phyloP scores from a whole-genome alignment of 345 rosid genomes.

The Schrenkiella parvula region DNA sequence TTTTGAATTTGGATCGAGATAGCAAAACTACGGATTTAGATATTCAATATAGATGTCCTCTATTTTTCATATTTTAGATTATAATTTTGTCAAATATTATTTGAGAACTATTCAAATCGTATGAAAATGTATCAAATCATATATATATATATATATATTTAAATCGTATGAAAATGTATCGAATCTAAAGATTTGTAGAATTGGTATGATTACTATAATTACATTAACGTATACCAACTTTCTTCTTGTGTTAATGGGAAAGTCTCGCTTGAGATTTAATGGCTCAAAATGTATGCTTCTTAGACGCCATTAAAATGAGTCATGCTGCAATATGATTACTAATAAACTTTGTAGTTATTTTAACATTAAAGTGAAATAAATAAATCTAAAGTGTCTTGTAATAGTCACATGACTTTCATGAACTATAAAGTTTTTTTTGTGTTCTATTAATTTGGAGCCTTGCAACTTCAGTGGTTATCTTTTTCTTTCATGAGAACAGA shows the following conservation, averaged over 20 bases:
- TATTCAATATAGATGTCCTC: too few relatives aligned
- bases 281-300: constrained; percentile 29
- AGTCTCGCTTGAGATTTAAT: constrained; percentile 19
- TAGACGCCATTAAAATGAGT: constrained; percentile 27
- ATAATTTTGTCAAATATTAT: not conserved
- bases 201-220: constrained; percentile 28
- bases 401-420: constrained; percentile 27
- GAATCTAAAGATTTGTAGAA: not conserved
- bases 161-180: too few relatives aligned
- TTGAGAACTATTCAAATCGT: not conserved
- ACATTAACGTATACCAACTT: constrained; percentile 22
- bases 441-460: constrained; percentile 3
- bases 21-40: too few relatives aligned
- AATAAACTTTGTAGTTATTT: constrained; percentile 4
- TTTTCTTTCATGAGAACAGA: not conserved
- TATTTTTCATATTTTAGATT: too few relatives aligned
- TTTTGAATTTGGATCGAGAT: too few relatives aligned
- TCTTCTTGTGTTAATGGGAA: constrained; percentile 30
- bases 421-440: not conserved
- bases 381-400: not conserved
- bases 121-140: not conserved
- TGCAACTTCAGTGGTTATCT: constrained; percentile 8
- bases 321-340: constrained; percentile 16
- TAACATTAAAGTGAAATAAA: not conserved
- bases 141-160: not conserved